These are phyloP conservation scores for Zychaea mexicana DNA, from an alignment of 371 early-diverging fungal species.

Conservation along the genomic window DNA sequence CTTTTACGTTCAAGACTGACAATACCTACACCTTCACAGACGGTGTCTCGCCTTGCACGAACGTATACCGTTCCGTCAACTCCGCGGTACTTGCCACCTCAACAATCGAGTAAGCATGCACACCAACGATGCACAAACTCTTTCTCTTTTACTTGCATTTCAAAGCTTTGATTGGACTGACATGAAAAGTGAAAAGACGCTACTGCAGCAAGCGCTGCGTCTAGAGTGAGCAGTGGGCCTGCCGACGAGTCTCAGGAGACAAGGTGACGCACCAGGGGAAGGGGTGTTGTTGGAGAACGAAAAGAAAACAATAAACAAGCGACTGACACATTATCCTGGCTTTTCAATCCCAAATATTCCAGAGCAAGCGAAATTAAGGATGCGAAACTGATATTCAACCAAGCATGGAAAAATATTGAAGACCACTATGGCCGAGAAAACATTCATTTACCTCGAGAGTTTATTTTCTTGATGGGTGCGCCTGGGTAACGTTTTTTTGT, in stretches of 20 bases:
- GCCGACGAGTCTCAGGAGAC: conserved; percentile 14
- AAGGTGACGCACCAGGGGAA: background rate
- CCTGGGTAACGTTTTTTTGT: conserved; percentile 53
- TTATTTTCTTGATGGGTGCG: conserved; percentile 75
- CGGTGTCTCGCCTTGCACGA: background rate
- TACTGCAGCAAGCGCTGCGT: background rate
- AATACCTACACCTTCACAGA: background rate
- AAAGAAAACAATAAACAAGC: background rate
- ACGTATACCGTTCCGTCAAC: background rate
- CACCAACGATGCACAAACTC: background rate
- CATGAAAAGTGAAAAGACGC: background rate
- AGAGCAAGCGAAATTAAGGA: conserved; percentile 63
- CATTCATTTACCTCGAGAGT: conserved; percentile 65
- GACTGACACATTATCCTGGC: too few species aligned
- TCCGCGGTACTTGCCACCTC: conserved; percentile 3
- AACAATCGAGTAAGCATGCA: conserved; percentile 5
- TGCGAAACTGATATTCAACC: conserved; percentile 69
- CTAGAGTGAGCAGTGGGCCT: background rate
- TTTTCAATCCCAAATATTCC: too few species aligned
- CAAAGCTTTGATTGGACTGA: too few species aligned
- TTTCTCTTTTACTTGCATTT: background rate
- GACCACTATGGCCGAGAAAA: conserved; percentile 62
- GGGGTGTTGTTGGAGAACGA: background rate
- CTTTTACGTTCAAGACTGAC: background rate
- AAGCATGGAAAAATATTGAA: conserved; percentile 71